Evolutionary conservation across 169 alveolate genomes (phyloP).

Genomic region (Amoebophrya sp.): DNA sequence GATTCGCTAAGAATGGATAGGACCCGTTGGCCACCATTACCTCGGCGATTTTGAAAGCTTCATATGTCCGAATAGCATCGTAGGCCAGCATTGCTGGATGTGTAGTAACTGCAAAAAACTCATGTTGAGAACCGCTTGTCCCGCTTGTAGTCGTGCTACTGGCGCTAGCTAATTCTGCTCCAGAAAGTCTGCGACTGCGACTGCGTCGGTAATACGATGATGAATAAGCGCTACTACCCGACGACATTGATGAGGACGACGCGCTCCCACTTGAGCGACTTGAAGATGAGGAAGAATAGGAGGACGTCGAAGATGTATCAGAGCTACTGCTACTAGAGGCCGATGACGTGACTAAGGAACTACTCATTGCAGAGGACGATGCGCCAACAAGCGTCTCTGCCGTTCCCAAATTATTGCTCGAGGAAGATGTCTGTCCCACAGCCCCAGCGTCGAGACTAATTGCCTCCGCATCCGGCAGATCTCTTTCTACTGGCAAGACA

Average conservation of each 20-base stretch:
- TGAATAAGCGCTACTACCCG: too few relatives aligned
- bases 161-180: too few relatives aligned
- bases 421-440: too few relatives aligned
- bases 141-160: too few relatives aligned
- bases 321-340: neutral
- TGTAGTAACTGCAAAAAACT: neutral
- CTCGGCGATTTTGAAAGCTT: neutral
- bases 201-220: too few relatives aligned
- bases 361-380: neutral
- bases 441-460: neutral
- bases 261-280: neutral
- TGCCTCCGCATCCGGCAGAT: neutral
- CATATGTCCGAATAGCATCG: neutral
- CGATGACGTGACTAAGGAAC: neutral
- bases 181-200: too few relatives aligned
- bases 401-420: too few relatives aligned
- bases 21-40: neutral
- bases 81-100: neutral
- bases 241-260: neutral
- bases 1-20: neutral
- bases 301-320: neutral
- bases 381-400: too few relatives aligned
- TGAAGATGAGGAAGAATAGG: neutral
- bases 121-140: too few relatives aligned
- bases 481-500: neutral